Evolutionary conservation across 208 protist species (phyloP).

Genomic region (Acanthamoeba healyi): DNA sequence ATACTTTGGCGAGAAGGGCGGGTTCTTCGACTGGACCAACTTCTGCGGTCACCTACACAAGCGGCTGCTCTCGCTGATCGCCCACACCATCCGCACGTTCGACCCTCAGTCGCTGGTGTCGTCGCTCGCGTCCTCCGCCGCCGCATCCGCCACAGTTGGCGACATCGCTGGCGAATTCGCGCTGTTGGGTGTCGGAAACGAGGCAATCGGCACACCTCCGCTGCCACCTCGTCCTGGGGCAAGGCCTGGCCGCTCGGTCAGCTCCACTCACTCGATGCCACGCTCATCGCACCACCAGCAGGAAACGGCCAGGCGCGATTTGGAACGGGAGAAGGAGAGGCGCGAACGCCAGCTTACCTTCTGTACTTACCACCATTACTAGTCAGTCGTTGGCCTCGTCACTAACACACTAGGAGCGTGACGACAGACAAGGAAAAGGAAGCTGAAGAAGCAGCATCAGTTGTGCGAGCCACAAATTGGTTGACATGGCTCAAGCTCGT

Average conservation of each 20-base stretch:
- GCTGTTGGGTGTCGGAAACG: background rate
- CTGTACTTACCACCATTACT: constrained; percentile 10
- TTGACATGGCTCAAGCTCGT: constrained; percentile 68
- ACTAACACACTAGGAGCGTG: background rate
- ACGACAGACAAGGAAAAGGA: constrained; percentile 41
- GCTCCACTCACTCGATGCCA: background rate
- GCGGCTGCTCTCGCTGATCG: constrained; percentile 33
- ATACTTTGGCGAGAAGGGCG: constrained; percentile 67
- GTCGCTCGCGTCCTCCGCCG: background rate
- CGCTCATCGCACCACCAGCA: background rate
- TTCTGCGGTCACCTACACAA: constrained; percentile 70
- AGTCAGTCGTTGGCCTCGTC: background rate
- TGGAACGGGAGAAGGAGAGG: constrained; percentile 5
- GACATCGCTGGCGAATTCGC: constrained; percentile 44
- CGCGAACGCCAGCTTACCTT: constrained; percentile 5
- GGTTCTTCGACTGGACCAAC: constrained; percentile 57
- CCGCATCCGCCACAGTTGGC: background rate
- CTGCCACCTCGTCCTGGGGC: constrained; percentile 15
- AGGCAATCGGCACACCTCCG: background rate
- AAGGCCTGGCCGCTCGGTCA: background rate
- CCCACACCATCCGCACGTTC: constrained; percentile 38
- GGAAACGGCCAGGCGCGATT: background rate
- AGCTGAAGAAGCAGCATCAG: constrained; percentile 6
- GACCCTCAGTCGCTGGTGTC: background rate
- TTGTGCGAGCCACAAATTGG: constrained; percentile 19